Conservation (phyloP, 1,284 basidiomycete genomes). For the Trichosporon sp. region DNA sequence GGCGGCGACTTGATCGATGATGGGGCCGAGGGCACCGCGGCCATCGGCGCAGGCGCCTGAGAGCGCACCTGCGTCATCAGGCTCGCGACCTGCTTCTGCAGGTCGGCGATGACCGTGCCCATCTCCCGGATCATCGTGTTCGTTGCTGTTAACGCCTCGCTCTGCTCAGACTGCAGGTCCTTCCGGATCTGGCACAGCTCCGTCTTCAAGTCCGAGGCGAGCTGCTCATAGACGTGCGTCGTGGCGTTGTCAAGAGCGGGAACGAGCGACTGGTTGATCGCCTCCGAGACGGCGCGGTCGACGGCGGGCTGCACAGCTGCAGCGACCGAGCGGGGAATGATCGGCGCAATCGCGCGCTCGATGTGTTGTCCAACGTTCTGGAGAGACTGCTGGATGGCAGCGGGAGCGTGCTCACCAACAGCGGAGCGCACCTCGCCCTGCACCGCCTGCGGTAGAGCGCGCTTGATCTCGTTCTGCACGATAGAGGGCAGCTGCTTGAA, state of each 20-base stretch:
- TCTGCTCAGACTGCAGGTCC: conserved; percentile 19
- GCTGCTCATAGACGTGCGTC: conserved; percentile 25
- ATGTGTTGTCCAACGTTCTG: conserved; percentile 26
- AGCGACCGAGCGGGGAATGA: conserved; percentile 25
- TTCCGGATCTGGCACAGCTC: conserved; percentile 38
- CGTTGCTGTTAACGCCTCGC: conserved; percentile 15
- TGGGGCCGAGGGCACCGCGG: neutral
- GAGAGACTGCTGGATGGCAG: conserved; percentile 24
- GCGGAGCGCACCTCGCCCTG: conserved; percentile 23
- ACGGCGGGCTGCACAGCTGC: conserved; percentile 26
- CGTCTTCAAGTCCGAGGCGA: conserved; percentile 31
- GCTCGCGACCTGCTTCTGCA: conserved; percentile 27
- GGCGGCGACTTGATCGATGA: conserved; percentile 7
- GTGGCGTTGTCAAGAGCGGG: conserved; percentile 26
- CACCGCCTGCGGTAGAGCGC: conserved; percentile 21
- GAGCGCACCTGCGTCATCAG: conserved; percentile 24
- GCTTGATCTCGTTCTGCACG: conserved; percentile 24
- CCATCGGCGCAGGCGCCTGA: neutral
- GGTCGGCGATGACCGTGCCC: conserved; percentile 20
- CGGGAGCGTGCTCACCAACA: conserved; percentile 15
- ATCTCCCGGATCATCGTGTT: conserved; percentile 21
- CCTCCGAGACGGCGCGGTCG: conserved; percentile 27
- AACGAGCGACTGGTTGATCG: conserved; percentile 23
- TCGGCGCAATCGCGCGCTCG: conserved; percentile 22
- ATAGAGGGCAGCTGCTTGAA: conserved; percentile 24